Conservation (phyloP, 2,329 filamentous ascomycete genomes). For the Pseudogymnoascus sp. region DNA sequence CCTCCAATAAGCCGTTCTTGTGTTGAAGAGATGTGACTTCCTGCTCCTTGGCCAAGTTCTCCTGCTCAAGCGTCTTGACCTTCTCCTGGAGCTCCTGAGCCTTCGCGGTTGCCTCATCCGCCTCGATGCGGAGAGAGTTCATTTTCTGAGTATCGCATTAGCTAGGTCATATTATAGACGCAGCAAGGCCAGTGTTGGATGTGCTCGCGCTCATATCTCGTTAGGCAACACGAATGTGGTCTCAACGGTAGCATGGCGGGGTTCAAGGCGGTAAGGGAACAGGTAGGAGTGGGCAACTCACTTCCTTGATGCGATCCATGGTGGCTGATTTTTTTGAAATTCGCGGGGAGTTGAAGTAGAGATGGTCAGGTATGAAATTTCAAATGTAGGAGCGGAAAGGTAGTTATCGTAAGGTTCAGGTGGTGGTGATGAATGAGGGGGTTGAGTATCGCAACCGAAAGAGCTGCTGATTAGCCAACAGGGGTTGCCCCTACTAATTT, state of each 20-base stretch:
- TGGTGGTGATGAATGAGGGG: conserved; percentile 8
- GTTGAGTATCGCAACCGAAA: conserved; percentile 9
- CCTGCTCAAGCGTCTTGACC: conserved; percentile 87
- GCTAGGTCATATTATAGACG: background rate
- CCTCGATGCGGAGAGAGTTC: conserved; percentile 88
- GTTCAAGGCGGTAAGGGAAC: conserved; percentile 10
- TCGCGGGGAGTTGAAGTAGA: conserved; percentile 14
- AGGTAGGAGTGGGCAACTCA: conserved; percentile 41
- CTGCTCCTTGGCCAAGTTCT: conserved; percentile 94
- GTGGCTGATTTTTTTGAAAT: conserved; percentile 30
- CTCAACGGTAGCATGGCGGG: conserved; percentile 3
- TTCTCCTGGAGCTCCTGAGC: conserved; percentile 81
- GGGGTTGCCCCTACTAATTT: conserved; percentile 13
- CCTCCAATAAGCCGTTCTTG: conserved; percentile 88
- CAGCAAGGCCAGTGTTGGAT: background rate
- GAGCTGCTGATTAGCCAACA: conserved; percentile 13
- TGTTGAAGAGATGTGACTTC: conserved; percentile 94
- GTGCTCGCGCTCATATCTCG: background rate
- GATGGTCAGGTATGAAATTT: conserved; percentile 10
- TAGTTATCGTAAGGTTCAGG: conserved; percentile 8
- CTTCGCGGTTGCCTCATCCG: conserved; percentile 75
- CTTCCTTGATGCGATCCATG: conserved; percentile 90
- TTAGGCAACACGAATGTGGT: background rate
- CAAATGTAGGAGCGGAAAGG: background rate
- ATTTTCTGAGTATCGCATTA: conserved; percentile 61